Evolutionary conservation across 768 basidiomycete genomes (phyloP).

Genomic region (Leccinum aurantiacum): DNA sequence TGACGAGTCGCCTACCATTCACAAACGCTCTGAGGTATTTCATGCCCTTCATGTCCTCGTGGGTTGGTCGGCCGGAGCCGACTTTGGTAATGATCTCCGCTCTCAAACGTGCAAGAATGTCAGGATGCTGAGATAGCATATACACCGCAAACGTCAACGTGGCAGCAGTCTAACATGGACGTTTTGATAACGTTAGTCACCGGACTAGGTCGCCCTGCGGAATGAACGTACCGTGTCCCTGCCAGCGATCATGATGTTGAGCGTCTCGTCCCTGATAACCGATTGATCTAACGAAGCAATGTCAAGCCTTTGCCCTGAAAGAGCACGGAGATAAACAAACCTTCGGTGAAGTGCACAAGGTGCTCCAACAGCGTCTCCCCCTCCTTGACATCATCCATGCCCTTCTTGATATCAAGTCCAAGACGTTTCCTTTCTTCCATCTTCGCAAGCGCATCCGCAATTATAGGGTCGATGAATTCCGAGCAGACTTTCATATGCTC

Average conservation of each 20-base stretch:
- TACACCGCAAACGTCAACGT: conserved; percentile 40
- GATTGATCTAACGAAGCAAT: conserved; percentile 18
- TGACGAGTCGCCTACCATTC: conserved; percentile 44
- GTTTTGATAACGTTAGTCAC: neutral
- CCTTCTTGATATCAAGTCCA: conserved; percentile 4
- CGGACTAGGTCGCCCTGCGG: neutral
- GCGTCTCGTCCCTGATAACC: conserved; percentile 26
- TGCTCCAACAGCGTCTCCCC: conserved; percentile 50
- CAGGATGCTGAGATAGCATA: conserved; percentile 52
- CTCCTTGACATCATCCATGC: conserved; percentile 35
- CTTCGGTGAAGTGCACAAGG: conserved; percentile 52
- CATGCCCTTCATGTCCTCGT: conserved; percentile 60
- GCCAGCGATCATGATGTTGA: conserved; percentile 33
- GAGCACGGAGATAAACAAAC: conserved; percentile 28
- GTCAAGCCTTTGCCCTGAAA: neutral
- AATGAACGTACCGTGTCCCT: conserved; percentile 44
- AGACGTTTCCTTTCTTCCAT: conserved; percentile 21
- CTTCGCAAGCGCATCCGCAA: conserved; percentile 42
- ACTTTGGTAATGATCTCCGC: conserved; percentile 56
- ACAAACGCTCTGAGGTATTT: conserved; percentile 65
- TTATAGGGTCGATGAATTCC: conserved; percentile 49
- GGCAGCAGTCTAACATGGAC: conserved; percentile 25
- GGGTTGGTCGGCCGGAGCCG: conserved; percentile 50
- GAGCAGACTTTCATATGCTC: conserved; percentile 41
- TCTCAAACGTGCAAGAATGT: conserved; percentile 47